Evolutionary conservation across 306 rosid genomes (phyloP), one percentile per base, ranked within the genome.

Genomic region (Castanea mollissima): DNA sequence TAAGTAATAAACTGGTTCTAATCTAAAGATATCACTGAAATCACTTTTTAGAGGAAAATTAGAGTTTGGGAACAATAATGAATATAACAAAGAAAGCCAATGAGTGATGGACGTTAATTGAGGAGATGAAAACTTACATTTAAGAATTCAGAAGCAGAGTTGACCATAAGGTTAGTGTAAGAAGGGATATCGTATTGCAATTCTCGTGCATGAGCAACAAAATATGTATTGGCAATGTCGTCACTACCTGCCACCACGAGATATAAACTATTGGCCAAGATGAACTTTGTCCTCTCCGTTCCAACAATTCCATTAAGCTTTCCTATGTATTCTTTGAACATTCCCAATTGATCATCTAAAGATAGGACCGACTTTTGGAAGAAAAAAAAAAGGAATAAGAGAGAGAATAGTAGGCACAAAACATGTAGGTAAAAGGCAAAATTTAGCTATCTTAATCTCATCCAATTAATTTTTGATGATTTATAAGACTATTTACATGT

Each of bases 211-310:
- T 82, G 86, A 77, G 71, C 20, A 13, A 79, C 15, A 52, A 90
- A 92, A 51, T 92, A 92, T 3, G 97, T 92, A 82, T 90, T 92
- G 83, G 91, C 92, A 52, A 92, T 86, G 78, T 92, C 97, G 19
- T 92, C 91, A 46, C 97, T 92, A 75, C 97, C 97, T 2, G 90
- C 88, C 35, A 92, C 97, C 67, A 92, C 89, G 5, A 92, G 46
- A 85, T 31, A 71, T 0, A 92, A n/a, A 70, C 80, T 62, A 58
- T 92, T 92, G 51, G 78, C 80, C 21, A 92, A 4, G 71, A 92
- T 92, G 86, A 71, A 85, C 1, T 90, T 75, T 52, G 91, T 69
- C 81, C 83, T 85, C 0, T 83, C 69, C 74, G 82, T 81, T 72
- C 97, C 97, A 18, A 87, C 92, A 19, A 68, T 76, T 5, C 55